Evolutionary conservation across 2,329 filamentous ascomycete genomes (phyloP).

Genomic region (Diaporthe sp.): DNA sequence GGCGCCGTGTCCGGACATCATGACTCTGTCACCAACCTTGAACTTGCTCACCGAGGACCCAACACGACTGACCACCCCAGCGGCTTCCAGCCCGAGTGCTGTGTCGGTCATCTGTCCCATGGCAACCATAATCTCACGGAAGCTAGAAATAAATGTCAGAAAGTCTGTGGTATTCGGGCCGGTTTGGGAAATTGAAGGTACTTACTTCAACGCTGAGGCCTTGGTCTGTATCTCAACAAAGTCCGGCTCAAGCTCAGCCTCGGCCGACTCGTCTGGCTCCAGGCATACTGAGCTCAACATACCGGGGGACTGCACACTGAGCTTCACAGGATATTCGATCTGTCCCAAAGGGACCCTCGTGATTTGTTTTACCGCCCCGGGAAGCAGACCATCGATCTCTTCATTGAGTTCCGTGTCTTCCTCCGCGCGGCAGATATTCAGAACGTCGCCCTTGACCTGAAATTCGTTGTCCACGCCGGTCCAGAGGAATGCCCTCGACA

Average conservation of each 20-base stretch:
- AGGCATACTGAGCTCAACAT: conserved; percentile 36
- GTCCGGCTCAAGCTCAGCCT: neutral
- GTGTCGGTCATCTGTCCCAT: conserved; percentile 20
- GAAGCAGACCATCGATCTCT: neutral
- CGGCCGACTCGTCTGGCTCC: conserved; percentile 16
- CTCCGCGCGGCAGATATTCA: neutral
- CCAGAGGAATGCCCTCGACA: neutral
- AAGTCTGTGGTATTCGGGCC: neutral
- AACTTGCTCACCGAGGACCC: neutral
- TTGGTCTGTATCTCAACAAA: conserved; percentile 28
- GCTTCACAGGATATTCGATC: neutral
- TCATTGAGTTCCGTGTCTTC: neutral
- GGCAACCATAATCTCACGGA: conserved; percentile 22
- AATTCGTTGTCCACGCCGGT: neutral
- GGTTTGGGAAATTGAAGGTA: neutral
- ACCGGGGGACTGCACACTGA: conserved; percentile 12
- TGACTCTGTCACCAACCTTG: conserved; percentile 30
- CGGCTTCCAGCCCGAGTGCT: neutral
- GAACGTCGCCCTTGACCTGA: neutral
- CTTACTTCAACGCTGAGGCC: conserved; percentile 26
- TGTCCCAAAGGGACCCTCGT: neutral
- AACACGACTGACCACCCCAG: neutral
- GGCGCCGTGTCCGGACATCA: conserved; percentile 27
- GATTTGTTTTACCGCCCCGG: neutral
- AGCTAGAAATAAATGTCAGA: neutral